Evolutionary conservation across 768 basidiomycete genomes (phyloP), one percentile per base, ranked within the genome.

Genomic region (Collybia sordida): DNA sequence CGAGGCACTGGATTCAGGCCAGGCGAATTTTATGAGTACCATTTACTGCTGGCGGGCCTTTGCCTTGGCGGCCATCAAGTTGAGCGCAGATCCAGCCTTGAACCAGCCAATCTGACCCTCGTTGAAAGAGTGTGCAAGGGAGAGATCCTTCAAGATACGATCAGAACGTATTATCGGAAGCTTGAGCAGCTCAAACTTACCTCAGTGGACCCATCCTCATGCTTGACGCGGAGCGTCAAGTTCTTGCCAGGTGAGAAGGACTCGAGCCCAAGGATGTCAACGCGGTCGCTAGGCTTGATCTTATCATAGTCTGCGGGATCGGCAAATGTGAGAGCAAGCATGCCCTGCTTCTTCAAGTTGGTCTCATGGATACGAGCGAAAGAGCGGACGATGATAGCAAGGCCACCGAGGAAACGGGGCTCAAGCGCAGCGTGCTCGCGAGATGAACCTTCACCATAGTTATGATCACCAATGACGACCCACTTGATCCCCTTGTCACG

Each of bases 321-420:
- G 53, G 71, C 89, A 66, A 98, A 97, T 53, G 93, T 97, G 59
- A 98, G 77, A 2, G 94, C 94, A 54, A 98, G 90, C 92, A 96
- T 94, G 60, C 94, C 94, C 77, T 98, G 95, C 83, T 98, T 98
- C 88, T 98, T 98, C 83, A 94, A 75, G 80, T 95, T 94, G 65
- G 93, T 93, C 77, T 91, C 94, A 73, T 96, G 95, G 73, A 98
- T 98, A 72, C 95, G 93, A 46, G 95, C 95, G 71, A 98, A 98
- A 27, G 91, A 94, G 68, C 93, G 85, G 66, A 88, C 89, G 70
- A 99, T 95, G 77, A 98, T 90, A 23, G 96, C 96, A 50, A 93
- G 79, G 55, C 95, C 96, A 53, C 93, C 94, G 51, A 97, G 88
- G 82, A 82, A 97, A 44, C 94, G 87, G 21, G 94, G 94, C 72